Conservation (phyloP, 306 rosid species). For the Quercus alba region DNA sequence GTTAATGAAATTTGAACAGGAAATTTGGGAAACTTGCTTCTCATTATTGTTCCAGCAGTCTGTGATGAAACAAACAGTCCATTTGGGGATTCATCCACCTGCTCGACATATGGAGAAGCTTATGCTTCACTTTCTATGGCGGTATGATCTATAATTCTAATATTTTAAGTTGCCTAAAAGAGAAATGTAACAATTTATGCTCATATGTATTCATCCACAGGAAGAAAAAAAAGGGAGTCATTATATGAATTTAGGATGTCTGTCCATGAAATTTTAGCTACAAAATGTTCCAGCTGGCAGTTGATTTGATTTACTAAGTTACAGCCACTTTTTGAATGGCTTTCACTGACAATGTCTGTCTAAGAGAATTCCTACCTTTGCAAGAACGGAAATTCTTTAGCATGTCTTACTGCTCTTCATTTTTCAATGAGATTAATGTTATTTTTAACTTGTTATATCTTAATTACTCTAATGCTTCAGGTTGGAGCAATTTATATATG, state of each 20-base stretch:
- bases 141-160: not conserved
- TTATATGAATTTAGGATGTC: not conserved
- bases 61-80: slow-evolving; percentile 2
- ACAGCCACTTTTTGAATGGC: not conserved
- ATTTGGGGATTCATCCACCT: slow-evolving; percentile 10
- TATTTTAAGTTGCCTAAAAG: not conserved
- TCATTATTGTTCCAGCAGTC: slow-evolving; percentile 2
- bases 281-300: not conserved
- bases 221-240: not conserved
- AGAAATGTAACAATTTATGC: not conserved
- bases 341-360: not conserved
- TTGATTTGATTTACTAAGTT: not conserved
- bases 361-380: not conserved
- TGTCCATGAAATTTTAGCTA: not conserved
- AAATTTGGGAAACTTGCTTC: slow-evolving; percentile 5
- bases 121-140: slow-evolving; percentile 8
- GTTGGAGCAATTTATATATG: slow-evolving; percentile 5
- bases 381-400: not conserved
- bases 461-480: not conserved
- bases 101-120: slow-evolving; percentile 1
- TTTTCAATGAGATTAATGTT: not conserved
- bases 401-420: not conserved
- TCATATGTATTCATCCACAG: not conserved
- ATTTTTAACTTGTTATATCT: not conserved
- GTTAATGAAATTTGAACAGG: not conserved